Conservation (phyloP, 2,329 filamentous ascomycete genomes). For the Huntiella bhutanensis region DNA sequence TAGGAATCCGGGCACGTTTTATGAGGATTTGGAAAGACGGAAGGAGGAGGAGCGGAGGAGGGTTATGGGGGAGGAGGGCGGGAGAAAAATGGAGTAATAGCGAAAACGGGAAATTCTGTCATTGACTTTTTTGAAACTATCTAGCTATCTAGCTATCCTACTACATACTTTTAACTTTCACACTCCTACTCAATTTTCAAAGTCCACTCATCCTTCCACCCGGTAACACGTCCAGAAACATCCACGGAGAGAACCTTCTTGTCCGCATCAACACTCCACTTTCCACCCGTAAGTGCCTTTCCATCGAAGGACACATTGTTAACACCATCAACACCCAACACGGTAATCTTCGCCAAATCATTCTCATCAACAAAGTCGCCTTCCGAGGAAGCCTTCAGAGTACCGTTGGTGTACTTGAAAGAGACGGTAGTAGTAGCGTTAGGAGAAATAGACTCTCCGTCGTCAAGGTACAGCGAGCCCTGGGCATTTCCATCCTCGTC, state of each 20-base stretch:
- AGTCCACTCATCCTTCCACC: constrained; percentile 37
- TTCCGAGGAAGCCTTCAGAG: constrained; percentile 26
- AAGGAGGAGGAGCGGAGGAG: constrained; percentile 1
- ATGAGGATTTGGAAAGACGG: constrained; percentile 4
- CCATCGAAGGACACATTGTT: constrained; percentile 34
- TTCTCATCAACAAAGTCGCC: constrained; percentile 39
- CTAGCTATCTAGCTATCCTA: too few relatives aligned
- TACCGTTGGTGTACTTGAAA: constrained; percentile 24
- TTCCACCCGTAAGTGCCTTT: constrained; percentile 19
- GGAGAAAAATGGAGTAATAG: neutral
- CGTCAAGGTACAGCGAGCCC: constrained; percentile 58
- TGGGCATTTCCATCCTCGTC: constrained; percentile 40
- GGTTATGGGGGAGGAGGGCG: neutral
- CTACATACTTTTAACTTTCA: too few relatives aligned
- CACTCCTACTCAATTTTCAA: neutral
- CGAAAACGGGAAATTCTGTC: too few relatives aligned
- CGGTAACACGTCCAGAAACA: constrained; percentile 30
- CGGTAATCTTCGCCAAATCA: constrained; percentile 39
- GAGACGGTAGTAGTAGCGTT: constrained; percentile 32
- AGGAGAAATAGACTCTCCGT: constrained; percentile 51
- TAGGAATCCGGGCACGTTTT: constrained; percentile 3
- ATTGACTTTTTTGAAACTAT: too few relatives aligned
- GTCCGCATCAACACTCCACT: constrained; percentile 28
- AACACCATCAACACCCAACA: constrained; percentile 34
- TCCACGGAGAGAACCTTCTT: constrained; percentile 31